phyloP scores from a whole-genome alignment of 108 stramenopile species.

The Nitzschia putrida region DNA sequence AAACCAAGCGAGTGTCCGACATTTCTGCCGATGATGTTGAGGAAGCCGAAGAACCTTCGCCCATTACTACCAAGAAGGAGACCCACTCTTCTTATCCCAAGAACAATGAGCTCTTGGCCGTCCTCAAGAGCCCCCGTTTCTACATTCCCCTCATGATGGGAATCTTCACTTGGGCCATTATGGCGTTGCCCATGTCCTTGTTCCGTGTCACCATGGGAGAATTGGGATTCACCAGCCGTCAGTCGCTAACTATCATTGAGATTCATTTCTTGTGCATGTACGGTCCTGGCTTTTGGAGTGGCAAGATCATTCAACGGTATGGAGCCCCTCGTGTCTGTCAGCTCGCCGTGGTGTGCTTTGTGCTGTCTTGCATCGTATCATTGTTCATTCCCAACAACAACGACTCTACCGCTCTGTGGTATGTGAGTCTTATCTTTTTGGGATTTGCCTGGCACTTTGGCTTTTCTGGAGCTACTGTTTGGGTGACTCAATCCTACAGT shows the following conservation, averaged over 20 bases:
- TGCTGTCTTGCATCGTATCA: neutral
- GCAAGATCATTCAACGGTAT: slow-evolving; percentile 25
- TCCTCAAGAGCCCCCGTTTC: slow-evolving; percentile 30
- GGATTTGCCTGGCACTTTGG: slow-evolving; percentile 56
- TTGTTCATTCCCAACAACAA: slow-evolving; percentile 7
- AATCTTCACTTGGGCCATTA: slow-evolving; percentile 34
- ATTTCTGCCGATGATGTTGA: neutral
- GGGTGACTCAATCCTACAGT: slow-evolving; percentile 28
- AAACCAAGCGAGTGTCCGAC: neutral
- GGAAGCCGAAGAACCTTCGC: neutral
- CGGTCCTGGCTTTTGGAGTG: slow-evolving; percentile 45
- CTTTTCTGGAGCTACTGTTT: slow-evolving; percentile 40
- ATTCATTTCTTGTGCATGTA: slow-evolving; percentile 55
- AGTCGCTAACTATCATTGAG: slow-evolving; percentile 46
- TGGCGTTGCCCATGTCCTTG: slow-evolving; percentile 54
- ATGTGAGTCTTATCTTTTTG: slow-evolving; percentile 36
- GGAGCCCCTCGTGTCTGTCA: slow-evolving; percentile 21
- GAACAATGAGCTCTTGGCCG: neutral
- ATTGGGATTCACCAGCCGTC: slow-evolving; percentile 34
- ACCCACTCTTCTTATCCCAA: neutral
- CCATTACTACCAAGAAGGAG: neutral
- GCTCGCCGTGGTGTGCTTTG: slow-evolving; percentile 18
- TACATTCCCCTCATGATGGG: slow-evolving; percentile 35
- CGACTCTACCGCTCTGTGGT: slow-evolving; percentile 18
- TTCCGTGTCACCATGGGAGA: slow-evolving; percentile 48